phyloP scores from a whole-genome alignment of 2,329 filamentous ascomycete species.

The Fusarium oxysporum region DNA sequence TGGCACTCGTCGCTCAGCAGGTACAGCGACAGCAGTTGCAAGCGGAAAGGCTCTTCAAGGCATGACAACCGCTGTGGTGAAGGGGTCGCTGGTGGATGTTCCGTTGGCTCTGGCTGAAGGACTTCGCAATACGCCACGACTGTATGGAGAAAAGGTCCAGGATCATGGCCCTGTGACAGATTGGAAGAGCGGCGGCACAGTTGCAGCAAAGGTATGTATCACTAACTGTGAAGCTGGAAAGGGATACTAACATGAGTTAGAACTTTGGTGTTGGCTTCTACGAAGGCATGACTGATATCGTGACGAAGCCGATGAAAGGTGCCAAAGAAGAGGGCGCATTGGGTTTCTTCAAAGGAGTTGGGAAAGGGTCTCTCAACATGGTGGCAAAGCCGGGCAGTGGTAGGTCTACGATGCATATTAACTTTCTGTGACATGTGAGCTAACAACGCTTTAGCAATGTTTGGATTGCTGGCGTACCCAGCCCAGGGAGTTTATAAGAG shows the following conservation, averaged over 20 bases:
- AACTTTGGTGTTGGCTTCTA: neutral
- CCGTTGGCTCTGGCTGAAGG: neutral
- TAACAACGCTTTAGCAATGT: neutral
- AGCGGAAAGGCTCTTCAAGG: neutral
- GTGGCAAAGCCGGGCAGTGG: neutral
- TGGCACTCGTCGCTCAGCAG: neutral
- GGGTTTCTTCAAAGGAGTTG: neutral
- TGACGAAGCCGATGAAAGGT: neutral
- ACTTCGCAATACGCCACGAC: neutral
- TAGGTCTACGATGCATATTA: rapidly evolving
- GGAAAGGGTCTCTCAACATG: neutral
- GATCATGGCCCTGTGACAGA: neutral
- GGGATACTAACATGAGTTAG: neutral
- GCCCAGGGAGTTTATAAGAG: conserved; percentile 1
- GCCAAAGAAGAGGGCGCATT: neutral
- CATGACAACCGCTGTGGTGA: neutral
- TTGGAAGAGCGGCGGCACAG: neutral
- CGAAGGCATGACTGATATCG: neutral
- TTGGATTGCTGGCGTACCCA: neutral
- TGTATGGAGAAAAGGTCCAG: neutral
- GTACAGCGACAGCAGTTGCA: neutral
- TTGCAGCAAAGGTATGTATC: neutral
- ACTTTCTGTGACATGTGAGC: rapidly evolving
- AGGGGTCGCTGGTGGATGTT: neutral
- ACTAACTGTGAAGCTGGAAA: rapidly evolving